A percentile compares a stretch with the other conserved stretches of the same genome.
phyloP scores from a whole-genome alignment of 192 early-diverging fungal species.

The Coemansia interrupta region DNA sequence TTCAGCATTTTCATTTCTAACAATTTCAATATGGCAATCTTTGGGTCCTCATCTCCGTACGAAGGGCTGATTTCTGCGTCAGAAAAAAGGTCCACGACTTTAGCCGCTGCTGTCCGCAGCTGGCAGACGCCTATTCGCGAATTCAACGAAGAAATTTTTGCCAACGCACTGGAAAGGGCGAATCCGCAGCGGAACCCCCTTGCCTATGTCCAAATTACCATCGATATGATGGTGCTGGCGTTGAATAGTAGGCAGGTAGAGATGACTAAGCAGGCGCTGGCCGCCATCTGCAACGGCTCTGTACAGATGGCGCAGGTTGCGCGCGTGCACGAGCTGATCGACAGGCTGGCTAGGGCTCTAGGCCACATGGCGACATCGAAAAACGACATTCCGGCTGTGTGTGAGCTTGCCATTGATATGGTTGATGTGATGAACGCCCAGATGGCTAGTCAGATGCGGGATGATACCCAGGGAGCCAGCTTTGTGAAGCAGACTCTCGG shows the following conservation, averaged over 20 bases:
- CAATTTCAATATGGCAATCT: no score
- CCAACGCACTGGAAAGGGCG: background rate
- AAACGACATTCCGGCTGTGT: constrained; percentile 7
- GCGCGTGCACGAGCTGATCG: constrained; percentile 18
- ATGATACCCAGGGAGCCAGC: background rate
- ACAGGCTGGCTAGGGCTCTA: constrained; percentile 18
- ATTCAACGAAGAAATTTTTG: constrained; percentile 5
- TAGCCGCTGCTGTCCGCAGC: background rate
- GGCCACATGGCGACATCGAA: background rate
- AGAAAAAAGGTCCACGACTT: background rate
- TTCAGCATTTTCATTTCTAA: no score
- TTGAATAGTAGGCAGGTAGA: constrained; percentile 8
- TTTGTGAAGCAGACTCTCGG: constrained; percentile 10
- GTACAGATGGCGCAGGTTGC: constrained; percentile 17
- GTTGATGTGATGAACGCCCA: constrained; percentile 23
- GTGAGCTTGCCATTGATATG: constrained; percentile 15
- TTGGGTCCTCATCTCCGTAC: background rate
- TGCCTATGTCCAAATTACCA: constrained; percentile 24
- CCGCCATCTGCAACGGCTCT: background rate
- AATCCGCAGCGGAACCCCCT: constrained; percentile 5
- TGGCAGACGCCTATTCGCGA: constrained; percentile 10
- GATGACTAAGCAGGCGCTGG: constrained; percentile 9
- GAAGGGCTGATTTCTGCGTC: background rate
- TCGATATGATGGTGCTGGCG: constrained; percentile 27
- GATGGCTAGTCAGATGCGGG: constrained; percentile 10